These are phyloP conservation scores for Botrytis pseudocinerea DNA, from an alignment of 2,329 filamentous ascomycete species.

Conservation along the genomic window DNA sequence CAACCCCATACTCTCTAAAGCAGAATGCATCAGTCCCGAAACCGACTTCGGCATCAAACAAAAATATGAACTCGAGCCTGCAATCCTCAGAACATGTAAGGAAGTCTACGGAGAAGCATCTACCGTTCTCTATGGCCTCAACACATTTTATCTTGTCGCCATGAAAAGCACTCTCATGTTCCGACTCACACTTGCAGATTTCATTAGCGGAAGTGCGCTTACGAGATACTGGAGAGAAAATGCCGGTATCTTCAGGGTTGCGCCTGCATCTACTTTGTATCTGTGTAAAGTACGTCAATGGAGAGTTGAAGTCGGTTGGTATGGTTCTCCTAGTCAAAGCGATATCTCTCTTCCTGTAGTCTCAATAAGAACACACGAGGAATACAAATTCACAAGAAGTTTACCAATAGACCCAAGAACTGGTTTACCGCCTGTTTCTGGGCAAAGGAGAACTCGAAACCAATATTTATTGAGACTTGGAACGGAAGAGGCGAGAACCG, in stretches of 20 bases:
- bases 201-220: neutral
- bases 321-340: neutral
- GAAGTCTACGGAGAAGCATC: constrained; percentile 1
- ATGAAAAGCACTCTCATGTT: neutral
- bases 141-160: neutral
- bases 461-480: neutral
- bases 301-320: neutral
- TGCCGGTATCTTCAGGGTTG: neutral
- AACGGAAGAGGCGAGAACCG: neutral
- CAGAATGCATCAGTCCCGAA: neutral
- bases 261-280: neutral
- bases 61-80: neutral
- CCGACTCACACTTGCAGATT: neutral
- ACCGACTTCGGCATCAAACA: neutral
- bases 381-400: neutral
- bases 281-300: neutral
- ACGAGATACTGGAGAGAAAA: constrained; percentile 1
- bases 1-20: neutral
- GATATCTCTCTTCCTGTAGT: neutral
- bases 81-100: neutral
- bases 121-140: neutral
- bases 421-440: neutral
- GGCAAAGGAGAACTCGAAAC: neutral
- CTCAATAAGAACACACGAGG: neutral
- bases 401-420: neutral